These are phyloP conservation scores for Terfezia claveryi DNA, from an alignment of 495 filamentous ascomycete species.

Conservation along the genomic window DNA sequence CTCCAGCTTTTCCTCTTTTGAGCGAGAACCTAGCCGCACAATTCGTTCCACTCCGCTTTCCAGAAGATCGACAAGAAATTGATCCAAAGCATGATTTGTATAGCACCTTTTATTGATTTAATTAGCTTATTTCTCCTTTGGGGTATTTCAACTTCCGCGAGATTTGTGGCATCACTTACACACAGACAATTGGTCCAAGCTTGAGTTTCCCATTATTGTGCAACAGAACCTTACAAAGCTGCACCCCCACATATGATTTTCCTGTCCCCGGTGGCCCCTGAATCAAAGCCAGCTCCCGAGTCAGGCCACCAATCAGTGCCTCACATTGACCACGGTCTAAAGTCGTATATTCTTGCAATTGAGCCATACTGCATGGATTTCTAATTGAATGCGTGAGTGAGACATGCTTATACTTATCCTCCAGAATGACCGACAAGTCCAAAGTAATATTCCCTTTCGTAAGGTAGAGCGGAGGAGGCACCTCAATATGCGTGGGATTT, in stretches of 20 bases:
- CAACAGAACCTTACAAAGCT: conserved; percentile 4
- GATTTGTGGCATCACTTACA: conserved; percentile 3
- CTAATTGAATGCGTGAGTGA: conserved; percentile 6
- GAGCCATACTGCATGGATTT: not conserved
- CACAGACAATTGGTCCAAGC: conserved; percentile 10
- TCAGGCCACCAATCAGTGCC: conserved; percentile 34
- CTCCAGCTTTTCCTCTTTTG: conserved; percentile 33
- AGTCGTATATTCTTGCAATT: conserved; percentile 9
- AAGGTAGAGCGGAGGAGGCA: conserved; percentile 16
- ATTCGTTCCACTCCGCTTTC: conserved; percentile 33
- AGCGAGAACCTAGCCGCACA: conserved; percentile 43
- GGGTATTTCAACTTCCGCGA: not conserved
- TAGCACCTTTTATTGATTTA: conserved; percentile 20
- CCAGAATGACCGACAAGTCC: conserved; percentile 9
- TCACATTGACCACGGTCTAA: conserved; percentile 24
- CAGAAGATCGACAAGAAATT: conserved; percentile 48
- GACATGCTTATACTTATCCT: not conserved
- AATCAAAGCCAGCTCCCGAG: conserved; percentile 36
- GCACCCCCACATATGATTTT: conserved; percentile 26
- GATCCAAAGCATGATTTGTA: conserved; percentile 56
- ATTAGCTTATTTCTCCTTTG: not conserved
- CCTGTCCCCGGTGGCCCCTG: conserved; percentile 69
- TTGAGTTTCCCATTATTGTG: conserved; percentile 1
- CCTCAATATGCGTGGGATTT: not conserved
- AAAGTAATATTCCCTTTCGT: conserved; percentile 5